Conservation (phyloP, 257 asterid genomes). For the Gentiana straminea region DNA sequence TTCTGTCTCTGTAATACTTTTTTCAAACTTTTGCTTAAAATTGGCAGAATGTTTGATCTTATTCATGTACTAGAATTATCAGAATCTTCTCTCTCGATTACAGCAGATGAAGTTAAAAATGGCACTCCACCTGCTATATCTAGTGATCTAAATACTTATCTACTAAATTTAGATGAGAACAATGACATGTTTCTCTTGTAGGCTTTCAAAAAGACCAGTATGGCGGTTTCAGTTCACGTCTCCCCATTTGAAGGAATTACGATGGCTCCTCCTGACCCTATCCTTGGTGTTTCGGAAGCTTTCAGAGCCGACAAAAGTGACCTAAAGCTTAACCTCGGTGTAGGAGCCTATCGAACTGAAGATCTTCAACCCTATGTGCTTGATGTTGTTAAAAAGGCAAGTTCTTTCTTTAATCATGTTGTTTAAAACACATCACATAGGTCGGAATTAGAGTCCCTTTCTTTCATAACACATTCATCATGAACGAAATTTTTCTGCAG, state of each 20-base stretch:
- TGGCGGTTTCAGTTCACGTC: constrained; percentile 44
- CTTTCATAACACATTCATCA: neutral
- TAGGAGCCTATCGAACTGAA: constrained; percentile 96
- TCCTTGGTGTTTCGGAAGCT: constrained; percentile 97
- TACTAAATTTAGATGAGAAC: neutral
- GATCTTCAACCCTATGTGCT: constrained; percentile 96
- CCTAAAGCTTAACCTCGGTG: constrained; percentile 90
- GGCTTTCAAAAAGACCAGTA: constrained; percentile 49
- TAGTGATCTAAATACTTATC: neutral
- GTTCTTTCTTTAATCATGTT: constrained; percentile 14
- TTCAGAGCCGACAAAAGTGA: constrained; percentile 83
- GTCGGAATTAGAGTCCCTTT: neutral
- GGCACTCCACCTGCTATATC: neutral
- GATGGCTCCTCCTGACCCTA: constrained; percentile 99
- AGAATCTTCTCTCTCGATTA: neutral
- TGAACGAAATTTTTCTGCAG: constrained; percentile 21
- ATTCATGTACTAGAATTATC: too few species aligned
- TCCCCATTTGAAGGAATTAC: constrained; percentile 61
- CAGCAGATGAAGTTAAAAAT: neutral
- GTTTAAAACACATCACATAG: neutral
- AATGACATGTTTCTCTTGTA: constrained; percentile 13
- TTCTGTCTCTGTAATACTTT: too few species aligned
- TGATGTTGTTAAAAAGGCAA: constrained; percentile 85
- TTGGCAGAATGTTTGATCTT: neutral
- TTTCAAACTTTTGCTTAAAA: too few species aligned